Percentiles rank a stretch among this genome's conserved stretches.
These are phyloP conservation scores for Aspergillus tamarii DNA, from an alignment of 2,329 filamentous ascomycete species.

Conservation along the genomic window DNA sequence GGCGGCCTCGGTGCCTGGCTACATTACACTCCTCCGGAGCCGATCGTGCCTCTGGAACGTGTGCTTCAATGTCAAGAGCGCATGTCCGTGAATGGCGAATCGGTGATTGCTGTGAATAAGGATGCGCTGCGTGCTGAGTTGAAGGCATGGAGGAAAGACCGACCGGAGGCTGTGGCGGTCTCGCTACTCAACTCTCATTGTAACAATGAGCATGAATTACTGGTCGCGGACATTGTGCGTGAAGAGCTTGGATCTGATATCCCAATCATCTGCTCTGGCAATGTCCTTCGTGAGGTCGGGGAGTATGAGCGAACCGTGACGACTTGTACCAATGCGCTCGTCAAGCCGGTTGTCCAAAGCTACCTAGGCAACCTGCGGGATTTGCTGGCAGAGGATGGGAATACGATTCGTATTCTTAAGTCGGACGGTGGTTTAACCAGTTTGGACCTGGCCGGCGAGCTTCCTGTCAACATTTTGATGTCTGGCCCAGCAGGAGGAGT, in stretches of 20 bases:
- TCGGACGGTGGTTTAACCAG: constrained; percentile 55
- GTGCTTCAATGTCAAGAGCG: constrained; percentile 52
- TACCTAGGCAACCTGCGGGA: constrained; percentile 49
- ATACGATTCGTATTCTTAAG: constrained; percentile 54
- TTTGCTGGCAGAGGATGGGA: constrained; percentile 45
- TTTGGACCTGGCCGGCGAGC: constrained; percentile 47
- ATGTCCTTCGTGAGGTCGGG: constrained; percentile 52
- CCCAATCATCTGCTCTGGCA: constrained; percentile 50
- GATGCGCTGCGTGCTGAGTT: constrained; percentile 43
- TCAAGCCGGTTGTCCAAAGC: constrained; percentile 52
- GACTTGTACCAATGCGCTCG: constrained; percentile 52
- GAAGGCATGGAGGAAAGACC: constrained; percentile 42
- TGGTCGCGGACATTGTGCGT: constrained; percentile 42
- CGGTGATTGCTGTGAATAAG: constrained; percentile 46
- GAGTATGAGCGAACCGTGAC: constrained; percentile 56
- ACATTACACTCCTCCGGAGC: constrained; percentile 51
- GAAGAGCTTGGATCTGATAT: constrained; percentile 49
- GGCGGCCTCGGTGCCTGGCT: constrained; percentile 56
- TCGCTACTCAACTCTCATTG: constrained; percentile 53
- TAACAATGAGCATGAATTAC: constrained; percentile 48
- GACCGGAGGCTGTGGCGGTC: constrained; percentile 51
- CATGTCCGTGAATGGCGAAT: constrained; percentile 47
- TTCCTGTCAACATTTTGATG: constrained; percentile 55
- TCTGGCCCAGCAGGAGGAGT: constrained; percentile 56
- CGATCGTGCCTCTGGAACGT: constrained; percentile 53